These are phyloP conservation scores for Leccinum barrowsii DNA, from an alignment of 768 basidiomycete genomes.

Conservation along the genomic window DNA sequence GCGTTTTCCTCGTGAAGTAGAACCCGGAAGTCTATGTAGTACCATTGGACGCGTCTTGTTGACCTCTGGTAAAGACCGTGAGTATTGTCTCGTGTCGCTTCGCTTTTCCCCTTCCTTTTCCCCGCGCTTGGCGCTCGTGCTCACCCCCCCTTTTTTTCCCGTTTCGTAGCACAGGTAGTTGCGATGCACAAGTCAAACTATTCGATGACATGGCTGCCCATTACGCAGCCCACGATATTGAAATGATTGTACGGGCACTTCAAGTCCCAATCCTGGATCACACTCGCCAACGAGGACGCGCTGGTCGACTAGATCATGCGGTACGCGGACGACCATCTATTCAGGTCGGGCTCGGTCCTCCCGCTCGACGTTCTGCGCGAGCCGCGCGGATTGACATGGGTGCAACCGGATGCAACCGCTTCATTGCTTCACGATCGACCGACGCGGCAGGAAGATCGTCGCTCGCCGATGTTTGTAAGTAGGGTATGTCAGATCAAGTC, in stretches of 20 bases:
- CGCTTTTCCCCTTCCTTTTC: neutral
- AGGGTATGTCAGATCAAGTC: slow-evolving; percentile 31
- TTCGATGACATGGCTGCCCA: slow-evolving; percentile 36
- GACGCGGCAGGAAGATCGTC: slow-evolving; percentile 15
- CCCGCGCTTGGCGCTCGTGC: neutral
- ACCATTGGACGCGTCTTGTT: slow-evolving; percentile 26
- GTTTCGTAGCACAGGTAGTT: slow-evolving; percentile 17
- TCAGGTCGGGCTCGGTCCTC: slow-evolving; percentile 16
- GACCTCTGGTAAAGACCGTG: slow-evolving; percentile 34
- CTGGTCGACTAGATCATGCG: no score
- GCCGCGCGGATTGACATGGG: slow-evolving; percentile 21
- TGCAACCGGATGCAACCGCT: slow-evolving; percentile 28
- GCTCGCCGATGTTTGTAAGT: slow-evolving; percentile 20
- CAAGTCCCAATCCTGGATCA: slow-evolving; percentile 21
- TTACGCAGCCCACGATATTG: slow-evolving; percentile 39
- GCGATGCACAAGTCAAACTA: slow-evolving; percentile 27
- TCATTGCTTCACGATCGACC: slow-evolving; percentile 21
- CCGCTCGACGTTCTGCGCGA: slow-evolving; percentile 29
- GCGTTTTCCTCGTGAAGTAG: slow-evolving; percentile 25
- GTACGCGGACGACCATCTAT: slow-evolving; percentile 17
- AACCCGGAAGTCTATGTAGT: slow-evolving; percentile 29
- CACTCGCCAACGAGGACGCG: slow-evolving; percentile 2
- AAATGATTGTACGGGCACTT: slow-evolving; percentile 40
- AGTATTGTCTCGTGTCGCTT: slow-evolving; percentile 5
- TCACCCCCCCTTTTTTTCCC: neutral